These are phyloP conservation scores for Taiozyma sp. DNA, from an alignment of 1,139 yeast species.

Conservation along the genomic window DNA sequence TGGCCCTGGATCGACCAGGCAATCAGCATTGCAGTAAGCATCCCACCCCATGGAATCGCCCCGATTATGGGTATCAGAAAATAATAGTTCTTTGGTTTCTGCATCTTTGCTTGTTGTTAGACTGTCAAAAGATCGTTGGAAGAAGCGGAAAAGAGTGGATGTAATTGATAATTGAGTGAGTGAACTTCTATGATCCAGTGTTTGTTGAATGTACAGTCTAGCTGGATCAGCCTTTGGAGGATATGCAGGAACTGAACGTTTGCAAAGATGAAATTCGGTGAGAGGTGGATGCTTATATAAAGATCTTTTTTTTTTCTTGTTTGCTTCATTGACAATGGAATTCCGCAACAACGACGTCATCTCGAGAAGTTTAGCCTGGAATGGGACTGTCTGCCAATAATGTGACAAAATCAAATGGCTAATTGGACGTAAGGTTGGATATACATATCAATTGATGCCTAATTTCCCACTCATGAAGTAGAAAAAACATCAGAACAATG, in stretches of 20 bases:
- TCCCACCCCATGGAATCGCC: constrained; percentile 65
- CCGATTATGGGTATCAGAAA: constrained; percentile 53
- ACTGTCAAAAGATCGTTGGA: neutral
- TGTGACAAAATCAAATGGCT: too few relatives aligned
- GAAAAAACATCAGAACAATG: too few relatives aligned
- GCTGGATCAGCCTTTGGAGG: too few relatives aligned
- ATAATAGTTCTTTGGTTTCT: constrained; percentile 23
- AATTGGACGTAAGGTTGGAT: too few relatives aligned
- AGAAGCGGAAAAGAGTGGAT: neutral
- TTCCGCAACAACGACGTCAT: neutral
- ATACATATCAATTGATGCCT: too few relatives aligned
- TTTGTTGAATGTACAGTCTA: too few relatives aligned
- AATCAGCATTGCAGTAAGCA: constrained; percentile 64
- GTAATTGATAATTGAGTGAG: neutral
- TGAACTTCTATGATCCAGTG: too few relatives aligned
- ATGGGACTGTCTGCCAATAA: neutral
- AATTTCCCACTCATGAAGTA: too few relatives aligned
- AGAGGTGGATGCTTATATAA: neutral
- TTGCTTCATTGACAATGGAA: neutral
- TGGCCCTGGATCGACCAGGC: constrained; percentile 79
- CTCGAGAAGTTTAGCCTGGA: neutral
- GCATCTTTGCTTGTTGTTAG: neutral
- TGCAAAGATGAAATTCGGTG: neutral
- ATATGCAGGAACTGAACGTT: neutral
- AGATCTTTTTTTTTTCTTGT: neutral